These are phyloP conservation scores for Colletotrichum melonis DNA, from an alignment of 2,329 filamentous ascomycete species.

Conservation along the genomic window DNA sequence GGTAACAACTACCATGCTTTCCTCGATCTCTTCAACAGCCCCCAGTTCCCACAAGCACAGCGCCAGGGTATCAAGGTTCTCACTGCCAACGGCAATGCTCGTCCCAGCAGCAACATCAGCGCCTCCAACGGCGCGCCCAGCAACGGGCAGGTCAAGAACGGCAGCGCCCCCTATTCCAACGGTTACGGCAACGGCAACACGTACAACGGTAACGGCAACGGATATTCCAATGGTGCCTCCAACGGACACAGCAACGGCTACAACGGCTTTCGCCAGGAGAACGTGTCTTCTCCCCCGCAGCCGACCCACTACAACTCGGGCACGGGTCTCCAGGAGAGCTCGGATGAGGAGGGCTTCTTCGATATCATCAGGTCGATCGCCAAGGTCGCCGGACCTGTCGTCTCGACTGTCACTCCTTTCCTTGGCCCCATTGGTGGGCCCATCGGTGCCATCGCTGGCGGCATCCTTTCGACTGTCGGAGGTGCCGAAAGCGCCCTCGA, in stretches of 20 bases:
- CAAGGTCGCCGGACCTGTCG: not conserved
- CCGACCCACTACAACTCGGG: not conserved
- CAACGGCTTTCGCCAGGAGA: not conserved
- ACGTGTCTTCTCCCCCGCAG: not conserved
- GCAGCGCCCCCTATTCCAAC: too few species aligned
- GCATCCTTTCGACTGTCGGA: not conserved
- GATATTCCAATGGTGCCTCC: not conserved
- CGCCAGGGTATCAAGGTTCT: not conserved
- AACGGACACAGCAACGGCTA: not conserved
- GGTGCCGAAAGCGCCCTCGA: not conserved
- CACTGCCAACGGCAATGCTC: not conserved
- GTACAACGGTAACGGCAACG: not conserved
- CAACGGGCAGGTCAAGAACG: too few species aligned
- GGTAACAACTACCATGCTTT: slow-evolving; percentile 40
- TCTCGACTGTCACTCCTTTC: not conserved
- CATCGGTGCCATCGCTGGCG: not conserved
- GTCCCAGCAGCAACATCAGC: not conserved
- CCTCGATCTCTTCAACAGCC: slow-evolving; percentile 28
- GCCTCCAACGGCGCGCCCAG: not conserved
- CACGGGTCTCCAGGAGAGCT: not conserved
- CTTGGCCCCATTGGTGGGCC: not conserved
- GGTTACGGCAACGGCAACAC: not conserved
- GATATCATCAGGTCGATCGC: not conserved
- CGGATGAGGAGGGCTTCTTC: not conserved
- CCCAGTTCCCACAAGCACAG: not conserved